These are phyloP conservation scores for Trichophyton verrucosum DNA, from an alignment of 2,329 filamentous ascomycete genomes.

Conservation along the genomic window DNA sequence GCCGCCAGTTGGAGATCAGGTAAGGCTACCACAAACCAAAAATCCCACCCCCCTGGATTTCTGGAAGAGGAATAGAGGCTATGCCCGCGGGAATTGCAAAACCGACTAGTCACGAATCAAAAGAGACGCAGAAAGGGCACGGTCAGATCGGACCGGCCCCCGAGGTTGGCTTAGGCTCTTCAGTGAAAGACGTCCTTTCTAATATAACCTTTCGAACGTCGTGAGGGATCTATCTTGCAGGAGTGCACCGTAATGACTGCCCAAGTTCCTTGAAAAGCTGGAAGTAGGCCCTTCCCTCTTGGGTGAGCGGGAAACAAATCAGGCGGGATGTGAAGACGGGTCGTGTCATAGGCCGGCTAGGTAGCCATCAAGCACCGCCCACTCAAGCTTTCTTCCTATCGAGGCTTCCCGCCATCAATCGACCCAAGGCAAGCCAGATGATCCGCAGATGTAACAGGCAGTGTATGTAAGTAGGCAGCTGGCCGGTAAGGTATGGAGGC, in stretches of 20 bases:
- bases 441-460: constrained; percentile 1
- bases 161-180: neutral
- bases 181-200: neutral
- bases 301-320: neutral
- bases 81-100: constrained; percentile 2
- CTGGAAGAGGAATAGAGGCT: neutral
- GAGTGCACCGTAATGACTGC: neutral
- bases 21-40: constrained; percentile 2
- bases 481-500: neutral
- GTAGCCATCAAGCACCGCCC: neutral
- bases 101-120: neutral
- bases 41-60: neutral
- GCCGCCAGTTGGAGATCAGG: constrained; percentile 1
- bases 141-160: constrained; percentile 3
- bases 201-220: neutral
- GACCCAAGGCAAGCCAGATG: constrained; percentile 4
- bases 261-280: neutral
- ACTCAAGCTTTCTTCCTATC: neutral
- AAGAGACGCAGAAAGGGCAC: neutral
- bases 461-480: neutral
- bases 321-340: neutral
- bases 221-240: neutral
- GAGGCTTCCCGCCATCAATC: neutral
- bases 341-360: neutral
- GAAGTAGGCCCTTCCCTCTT: neutral